Conservation (phyloP, 2,329 filamentous ascomycete genomes). For the Alternaria longipes region DNA sequence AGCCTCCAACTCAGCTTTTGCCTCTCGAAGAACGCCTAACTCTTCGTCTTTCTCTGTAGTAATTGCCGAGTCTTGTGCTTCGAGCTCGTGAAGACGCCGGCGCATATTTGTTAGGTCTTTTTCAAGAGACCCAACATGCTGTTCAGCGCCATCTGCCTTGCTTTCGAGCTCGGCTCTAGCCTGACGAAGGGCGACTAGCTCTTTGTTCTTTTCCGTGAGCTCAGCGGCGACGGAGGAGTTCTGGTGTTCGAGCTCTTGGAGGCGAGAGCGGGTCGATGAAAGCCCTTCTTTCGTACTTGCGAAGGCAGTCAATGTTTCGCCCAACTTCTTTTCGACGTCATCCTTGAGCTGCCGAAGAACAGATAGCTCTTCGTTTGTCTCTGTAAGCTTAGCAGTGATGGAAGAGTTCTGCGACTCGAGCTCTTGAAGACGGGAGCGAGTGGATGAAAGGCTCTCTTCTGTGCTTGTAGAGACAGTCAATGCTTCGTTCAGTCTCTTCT, state of each 20-base stretch:
- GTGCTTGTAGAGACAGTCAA: conserved; percentile 1
- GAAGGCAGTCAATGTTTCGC: neutral
- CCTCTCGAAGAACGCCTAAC: conserved; percentile 21
- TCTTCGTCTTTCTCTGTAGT: conserved; percentile 13
- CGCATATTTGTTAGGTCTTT: conserved; percentile 26
- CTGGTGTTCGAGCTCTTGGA: conserved; percentile 17
- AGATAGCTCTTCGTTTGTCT: conserved; percentile 20
- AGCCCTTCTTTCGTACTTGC: conserved; percentile 18
- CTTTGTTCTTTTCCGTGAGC: conserved; percentile 9
- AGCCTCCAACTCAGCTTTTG: conserved; percentile 21
- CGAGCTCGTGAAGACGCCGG: conserved; percentile 16
- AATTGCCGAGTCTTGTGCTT: conserved; percentile 17
- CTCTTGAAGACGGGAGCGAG: conserved; percentile 13
- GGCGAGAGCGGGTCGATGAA: conserved; percentile 22
- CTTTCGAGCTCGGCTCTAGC: conserved; percentile 21
- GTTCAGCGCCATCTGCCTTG: conserved; percentile 17
- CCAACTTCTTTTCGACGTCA: conserved; percentile 14
- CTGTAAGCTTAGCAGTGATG: conserved; percentile 8
- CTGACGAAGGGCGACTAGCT: conserved; percentile 25
- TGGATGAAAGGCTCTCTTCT: conserved; percentile 20
- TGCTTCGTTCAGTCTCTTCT: conserved; percentile 19
- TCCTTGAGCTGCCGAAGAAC: conserved; percentile 24
- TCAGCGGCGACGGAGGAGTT: conserved; percentile 13
- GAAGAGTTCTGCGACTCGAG: conserved; percentile 19
- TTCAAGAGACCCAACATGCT: conserved; percentile 21